Evolutionary conservation across 345 rosid genomes (phyloP).

Genomic region (Erysimum cheiranthoides): DNA sequence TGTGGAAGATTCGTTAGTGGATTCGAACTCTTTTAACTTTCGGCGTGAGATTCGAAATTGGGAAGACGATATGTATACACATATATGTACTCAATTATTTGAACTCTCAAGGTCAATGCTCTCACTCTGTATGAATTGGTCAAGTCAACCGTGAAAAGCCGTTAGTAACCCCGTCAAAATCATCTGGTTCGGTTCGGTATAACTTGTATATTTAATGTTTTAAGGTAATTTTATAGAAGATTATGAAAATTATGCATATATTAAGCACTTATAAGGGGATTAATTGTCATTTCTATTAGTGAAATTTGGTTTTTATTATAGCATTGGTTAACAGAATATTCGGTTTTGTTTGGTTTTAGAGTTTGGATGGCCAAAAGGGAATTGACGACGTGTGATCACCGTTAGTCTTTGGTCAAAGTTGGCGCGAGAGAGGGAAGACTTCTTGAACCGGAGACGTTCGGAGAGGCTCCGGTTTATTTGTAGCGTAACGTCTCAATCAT

Average conservation of each 20-base stretch:
- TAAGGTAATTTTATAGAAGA: not conserved
- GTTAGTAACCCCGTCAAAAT: conserved; percentile 17
- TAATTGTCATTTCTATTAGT: not conserved
- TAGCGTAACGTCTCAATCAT: conserved; percentile 16
- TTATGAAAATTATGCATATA: not conserved
- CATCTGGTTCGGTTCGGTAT: conserved; percentile 1
- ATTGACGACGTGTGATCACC: conserved; percentile 28
- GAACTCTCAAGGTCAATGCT: conserved; percentile 20
- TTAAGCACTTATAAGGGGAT: no score
- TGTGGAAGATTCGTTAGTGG: conserved; percentile 21
- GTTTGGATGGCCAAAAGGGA: not conserved
- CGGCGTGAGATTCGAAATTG: conserved; percentile 21
- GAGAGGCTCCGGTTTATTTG: conserved; percentile 26
- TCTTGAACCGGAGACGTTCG: conserved; percentile 28
- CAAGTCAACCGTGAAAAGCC: conserved; percentile 31
- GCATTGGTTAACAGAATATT: not conserved
- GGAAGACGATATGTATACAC: not conserved
- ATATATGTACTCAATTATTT: conserved; percentile 25
- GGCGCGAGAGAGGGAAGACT: conserved; percentile 30
- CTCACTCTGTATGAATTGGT: not conserved
- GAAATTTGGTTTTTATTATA: not conserved
- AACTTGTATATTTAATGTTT: not conserved
- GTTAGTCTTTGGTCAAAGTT: conserved; percentile 43
- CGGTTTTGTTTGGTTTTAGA: conserved; percentile 2
- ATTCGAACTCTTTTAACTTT: conserved; percentile 11